phyloP scores from a whole-genome alignment of 768 basidiomycete species.

The Leccinellum albellum region DNA sequence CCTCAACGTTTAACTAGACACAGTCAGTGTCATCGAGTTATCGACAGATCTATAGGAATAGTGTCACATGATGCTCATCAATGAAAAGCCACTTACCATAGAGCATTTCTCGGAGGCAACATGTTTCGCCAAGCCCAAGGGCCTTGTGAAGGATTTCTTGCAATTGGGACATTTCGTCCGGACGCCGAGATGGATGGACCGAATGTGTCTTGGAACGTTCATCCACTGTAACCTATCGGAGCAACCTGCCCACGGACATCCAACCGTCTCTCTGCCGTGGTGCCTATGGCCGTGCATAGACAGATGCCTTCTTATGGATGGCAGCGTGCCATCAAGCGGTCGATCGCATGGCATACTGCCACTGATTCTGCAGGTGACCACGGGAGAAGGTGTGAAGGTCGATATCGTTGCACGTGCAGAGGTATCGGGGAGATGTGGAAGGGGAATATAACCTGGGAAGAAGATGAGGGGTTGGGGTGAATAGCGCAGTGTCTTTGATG shows the following conservation, averaged over 20 bases:
- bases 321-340: background rate
- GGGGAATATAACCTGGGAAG: background rate
- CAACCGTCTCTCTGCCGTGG: background rate
- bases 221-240: constrained; percentile 5
- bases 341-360: background rate
- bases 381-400: background rate
- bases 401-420: background rate
- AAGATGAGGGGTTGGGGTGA: background rate
- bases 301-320: constrained; percentile 3
- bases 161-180: constrained; percentile 8
- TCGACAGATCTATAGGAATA: background rate
- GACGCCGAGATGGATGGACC: constrained; percentile 8
- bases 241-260: constrained; percentile 7
- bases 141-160: constrained; percentile 8
- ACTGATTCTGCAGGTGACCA: background rate
- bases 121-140: constrained; percentile 11
- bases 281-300: constrained; percentile 4
- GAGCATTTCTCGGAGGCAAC: constrained; percentile 7
- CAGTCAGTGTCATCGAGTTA: background rate
- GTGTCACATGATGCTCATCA: background rate
- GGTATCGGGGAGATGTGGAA: background rate
- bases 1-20: background rate
- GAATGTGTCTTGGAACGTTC: constrained; percentile 9
- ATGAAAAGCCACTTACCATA: background rate
- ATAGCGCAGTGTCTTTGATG: background rate